Percentiles rank a stretch among this genome's conserved stretches.
Conservation (phyloP, 2,329 filamentous ascomycete species). For the Dendrostoma leiphaemia region DNA sequence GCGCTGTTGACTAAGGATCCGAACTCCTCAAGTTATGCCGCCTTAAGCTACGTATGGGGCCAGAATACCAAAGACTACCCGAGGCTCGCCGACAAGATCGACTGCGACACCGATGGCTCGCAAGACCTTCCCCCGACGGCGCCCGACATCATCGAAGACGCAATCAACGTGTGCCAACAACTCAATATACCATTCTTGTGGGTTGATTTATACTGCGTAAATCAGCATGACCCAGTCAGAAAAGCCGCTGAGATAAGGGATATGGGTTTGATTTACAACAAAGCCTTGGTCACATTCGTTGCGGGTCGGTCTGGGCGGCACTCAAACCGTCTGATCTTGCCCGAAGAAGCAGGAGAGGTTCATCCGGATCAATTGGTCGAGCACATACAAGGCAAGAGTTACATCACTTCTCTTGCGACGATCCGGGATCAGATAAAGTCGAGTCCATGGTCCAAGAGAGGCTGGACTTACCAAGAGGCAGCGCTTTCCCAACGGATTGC, state of each 20-base stretch:
- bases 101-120: not conserved
- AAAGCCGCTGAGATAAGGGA: not conserved
- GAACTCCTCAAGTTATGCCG: not conserved
- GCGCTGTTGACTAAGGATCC: not conserved
- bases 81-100: not conserved
- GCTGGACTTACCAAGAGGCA: not conserved
- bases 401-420: not conserved
- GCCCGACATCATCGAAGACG: not conserved
- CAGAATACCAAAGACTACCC: not conserved
- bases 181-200: not conserved
- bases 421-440: not conserved
- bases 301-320: not conserved
- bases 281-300: not conserved
- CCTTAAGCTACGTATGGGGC: not conserved
- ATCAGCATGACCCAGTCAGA: not conserved
- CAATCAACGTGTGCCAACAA: not conserved
- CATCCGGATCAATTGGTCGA: not conserved
- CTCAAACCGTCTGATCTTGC: no score
- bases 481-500: not conserved
- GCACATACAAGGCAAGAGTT: not conserved
- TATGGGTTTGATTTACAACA: not conserved
- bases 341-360: no score
- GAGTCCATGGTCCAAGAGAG: not conserved
- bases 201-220: not conserved
- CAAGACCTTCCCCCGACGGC: not conserved